phyloP scores from a whole-genome alignment of 1,284 basidiomycete genomes.

The Jaminaea rosea region DNA sequence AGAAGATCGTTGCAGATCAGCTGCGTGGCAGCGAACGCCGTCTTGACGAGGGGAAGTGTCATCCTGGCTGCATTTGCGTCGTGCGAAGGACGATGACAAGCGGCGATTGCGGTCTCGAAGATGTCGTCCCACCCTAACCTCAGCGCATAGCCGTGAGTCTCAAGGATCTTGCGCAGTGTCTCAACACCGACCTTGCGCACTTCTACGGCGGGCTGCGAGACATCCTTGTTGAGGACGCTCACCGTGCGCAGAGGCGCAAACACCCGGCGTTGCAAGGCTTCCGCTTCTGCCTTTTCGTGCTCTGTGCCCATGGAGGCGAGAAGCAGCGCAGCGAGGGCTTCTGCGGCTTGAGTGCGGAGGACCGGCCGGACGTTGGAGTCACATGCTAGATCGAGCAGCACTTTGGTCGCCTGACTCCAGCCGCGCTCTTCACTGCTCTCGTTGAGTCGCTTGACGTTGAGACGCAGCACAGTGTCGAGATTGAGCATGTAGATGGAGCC shows the following conservation, averaged over 20 bases:
- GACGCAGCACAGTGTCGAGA: conserved; percentile 65
- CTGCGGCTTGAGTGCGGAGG: conserved; percentile 77
- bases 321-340: conserved; percentile 71
- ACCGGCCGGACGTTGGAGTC: conserved; percentile 62
- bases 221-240: conserved; percentile 56
- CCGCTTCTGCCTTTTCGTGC: conserved; percentile 49
- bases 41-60: conserved; percentile 56
- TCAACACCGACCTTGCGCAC: conserved; percentile 77
- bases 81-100: conserved; percentile 11
- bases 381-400: conserved; percentile 67
- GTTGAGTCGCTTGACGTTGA: conserved; percentile 78
- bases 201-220: conserved; percentile 53
- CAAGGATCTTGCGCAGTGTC: conserved; percentile 72
- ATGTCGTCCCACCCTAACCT: conserved; percentile 85
- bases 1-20: conserved; percentile 83
- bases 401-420: conserved; percentile 70
- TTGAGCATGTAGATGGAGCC: conserved; percentile 59
- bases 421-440: conserved; percentile 68
- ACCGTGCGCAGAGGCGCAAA: conserved; percentile 73
- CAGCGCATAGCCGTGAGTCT: conserved; percentile 80
- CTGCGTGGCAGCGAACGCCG: conserved; percentile 86
- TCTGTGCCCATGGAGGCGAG: conserved; percentile 63
- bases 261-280: conserved; percentile 67
- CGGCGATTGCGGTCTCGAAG: conserved; percentile 60
- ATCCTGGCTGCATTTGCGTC: conserved; percentile 8